Evolutionary conservation across 1,284 basidiomycete genomes (phyloP).

Genomic region (Sanguinoderma infundibulare): DNA sequence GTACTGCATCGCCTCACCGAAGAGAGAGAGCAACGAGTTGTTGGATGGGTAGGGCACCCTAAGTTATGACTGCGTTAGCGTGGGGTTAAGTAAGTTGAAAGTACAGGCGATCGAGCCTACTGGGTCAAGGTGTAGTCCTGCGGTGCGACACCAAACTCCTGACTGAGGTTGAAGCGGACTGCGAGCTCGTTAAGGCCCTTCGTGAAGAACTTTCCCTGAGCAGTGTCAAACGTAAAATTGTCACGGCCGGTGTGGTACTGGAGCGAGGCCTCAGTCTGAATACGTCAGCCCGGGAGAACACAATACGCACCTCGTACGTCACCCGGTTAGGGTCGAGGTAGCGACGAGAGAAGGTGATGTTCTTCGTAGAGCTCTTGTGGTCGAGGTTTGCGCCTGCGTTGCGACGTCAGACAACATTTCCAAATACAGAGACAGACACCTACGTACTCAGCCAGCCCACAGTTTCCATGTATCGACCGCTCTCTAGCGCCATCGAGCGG

Average conservation of each 20-base stretch:
- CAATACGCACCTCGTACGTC: conserved; percentile 60
- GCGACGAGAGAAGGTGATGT: conserved; percentile 66
- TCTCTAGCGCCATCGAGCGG: conserved; percentile 74
- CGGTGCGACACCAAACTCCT: conserved; percentile 71
- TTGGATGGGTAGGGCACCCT: conserved; percentile 71
- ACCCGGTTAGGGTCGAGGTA: conserved; percentile 79
- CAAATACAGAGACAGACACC: neutral
- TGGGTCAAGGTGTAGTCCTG: conserved; percentile 70
- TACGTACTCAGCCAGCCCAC: conserved; percentile 45
- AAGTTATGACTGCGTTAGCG: neutral
- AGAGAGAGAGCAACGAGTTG: conserved; percentile 63
- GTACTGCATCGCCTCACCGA: conserved; percentile 59
- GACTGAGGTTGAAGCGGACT: conserved; percentile 55
- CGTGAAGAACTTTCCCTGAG: conserved; percentile 55
- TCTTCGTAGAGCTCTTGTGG: conserved; percentile 43
- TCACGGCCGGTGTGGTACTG: conserved; percentile 62
- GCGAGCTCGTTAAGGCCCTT: conserved; percentile 56
- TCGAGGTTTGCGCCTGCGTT: conserved; percentile 56
- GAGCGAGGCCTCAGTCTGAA: neutral
- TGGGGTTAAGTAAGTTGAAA: no score
- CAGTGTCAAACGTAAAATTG: conserved; percentile 60
- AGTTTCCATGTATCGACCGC: conserved; percentile 89
- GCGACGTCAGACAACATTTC: neutral
- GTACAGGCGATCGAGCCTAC: neutral
- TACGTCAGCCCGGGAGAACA: neutral